Evolutionary conservation across 495 filamentous ascomycete species (phyloP).

Genomic region (Antarctomyces pellizariae): DNA sequence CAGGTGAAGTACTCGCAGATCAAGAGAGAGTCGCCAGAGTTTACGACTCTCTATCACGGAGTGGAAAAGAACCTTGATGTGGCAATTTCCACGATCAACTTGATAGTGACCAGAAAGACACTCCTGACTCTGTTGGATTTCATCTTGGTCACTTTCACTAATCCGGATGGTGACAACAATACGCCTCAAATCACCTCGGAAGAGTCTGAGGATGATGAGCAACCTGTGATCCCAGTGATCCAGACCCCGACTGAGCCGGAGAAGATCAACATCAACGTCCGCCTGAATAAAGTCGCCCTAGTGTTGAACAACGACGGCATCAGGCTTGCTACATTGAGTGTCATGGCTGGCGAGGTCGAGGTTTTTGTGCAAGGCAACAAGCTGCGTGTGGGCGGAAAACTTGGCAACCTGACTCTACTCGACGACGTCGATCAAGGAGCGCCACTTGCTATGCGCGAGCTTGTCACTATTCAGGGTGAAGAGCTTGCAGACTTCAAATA

Average conservation of each 20-base stretch:
- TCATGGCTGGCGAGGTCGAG: slow-evolving; percentile 75
- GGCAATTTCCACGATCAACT: slow-evolving; percentile 80
- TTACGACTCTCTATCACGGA: slow-evolving; percentile 72
- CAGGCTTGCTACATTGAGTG: slow-evolving; percentile 71
- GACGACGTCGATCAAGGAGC: slow-evolving; percentile 89
- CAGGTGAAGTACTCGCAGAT: slow-evolving; percentile 73
- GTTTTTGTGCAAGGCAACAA: slow-evolving; percentile 68
- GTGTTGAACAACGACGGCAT: slow-evolving; percentile 99
- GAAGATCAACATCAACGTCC: slow-evolving; percentile 48
- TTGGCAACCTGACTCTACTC: slow-evolving; percentile 69
- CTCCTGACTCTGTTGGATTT: slow-evolving; percentile 91
- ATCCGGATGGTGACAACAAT: slow-evolving; percentile 21
- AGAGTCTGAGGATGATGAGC: too few species aligned
- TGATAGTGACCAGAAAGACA: slow-evolving; percentile 82
- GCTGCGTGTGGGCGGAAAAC: slow-evolving; percentile 64
- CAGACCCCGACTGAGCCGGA: slow-evolving; percentile 16
- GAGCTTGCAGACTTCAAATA: slow-evolving; percentile 96
- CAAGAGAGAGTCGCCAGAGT: slow-evolving; percentile 78
- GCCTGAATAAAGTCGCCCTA: slow-evolving; percentile 75
- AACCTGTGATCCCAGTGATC: too few species aligned
- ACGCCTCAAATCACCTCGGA: slow-evolving; percentile 1
- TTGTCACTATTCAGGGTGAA: slow-evolving; percentile 83
- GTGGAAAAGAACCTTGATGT: slow-evolving; percentile 85
- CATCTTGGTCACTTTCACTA: slow-evolving; percentile 80
- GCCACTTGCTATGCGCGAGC: slow-evolving; percentile 58